Conservation (phyloP, 306 rosid species). For the Potentilla sterilis region DNA sequence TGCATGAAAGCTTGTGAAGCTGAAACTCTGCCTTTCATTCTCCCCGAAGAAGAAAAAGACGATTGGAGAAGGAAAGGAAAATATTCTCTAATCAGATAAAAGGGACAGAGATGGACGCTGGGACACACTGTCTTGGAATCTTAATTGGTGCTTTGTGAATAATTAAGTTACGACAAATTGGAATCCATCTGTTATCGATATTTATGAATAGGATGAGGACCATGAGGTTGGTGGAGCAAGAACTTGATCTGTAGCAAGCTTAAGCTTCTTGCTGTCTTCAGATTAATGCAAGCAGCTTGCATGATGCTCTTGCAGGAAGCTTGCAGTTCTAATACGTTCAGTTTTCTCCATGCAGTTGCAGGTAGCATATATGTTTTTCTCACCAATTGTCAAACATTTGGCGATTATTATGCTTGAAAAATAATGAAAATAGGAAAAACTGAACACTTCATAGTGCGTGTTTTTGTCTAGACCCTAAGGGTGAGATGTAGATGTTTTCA, state of each 20-base stretch:
- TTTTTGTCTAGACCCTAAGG: no score
- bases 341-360: no score
- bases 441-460: no score
- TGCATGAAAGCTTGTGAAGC: conserved; percentile 9
- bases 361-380: no score
- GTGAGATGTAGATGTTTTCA: no score
- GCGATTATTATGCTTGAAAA: no score
- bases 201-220: background rate
- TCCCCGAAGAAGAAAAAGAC: conserved; percentile 8
- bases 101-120: background rate
- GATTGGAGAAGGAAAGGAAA: background rate
- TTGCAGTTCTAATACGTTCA: background rate
- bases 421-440: no score
- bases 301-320: background rate
- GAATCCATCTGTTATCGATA: background rate
- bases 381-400: no score
- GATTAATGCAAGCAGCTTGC: background rate
- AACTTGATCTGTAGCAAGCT: background rate
- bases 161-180: background rate
- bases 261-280: background rate
- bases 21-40: conserved; percentile 6
- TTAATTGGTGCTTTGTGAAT: background rate
- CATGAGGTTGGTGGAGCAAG: background rate
- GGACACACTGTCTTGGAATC: background rate
- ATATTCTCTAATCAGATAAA: background rate